Percentiles rank a stretch among this genome's conserved stretches.
Evolutionary conservation across 2,329 filamentous ascomycete genomes (phyloP).

Genomic region (Cladorrhinum sp.): DNA sequence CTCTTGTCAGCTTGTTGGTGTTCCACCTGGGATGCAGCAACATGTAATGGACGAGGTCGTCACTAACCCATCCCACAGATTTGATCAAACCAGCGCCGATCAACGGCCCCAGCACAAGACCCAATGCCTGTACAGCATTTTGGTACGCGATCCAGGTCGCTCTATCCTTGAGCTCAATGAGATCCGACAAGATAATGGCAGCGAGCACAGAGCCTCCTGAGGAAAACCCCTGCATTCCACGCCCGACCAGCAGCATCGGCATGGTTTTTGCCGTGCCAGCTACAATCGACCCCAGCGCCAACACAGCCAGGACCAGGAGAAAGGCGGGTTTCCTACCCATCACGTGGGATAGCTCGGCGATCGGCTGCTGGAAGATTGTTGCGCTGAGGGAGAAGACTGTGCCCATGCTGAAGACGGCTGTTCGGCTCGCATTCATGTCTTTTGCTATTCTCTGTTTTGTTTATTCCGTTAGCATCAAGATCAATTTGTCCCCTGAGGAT

Average conservation of each 20-base stretch:
- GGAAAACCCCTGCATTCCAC: conserved; percentile 19
- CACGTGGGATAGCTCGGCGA: conserved; percentile 26
- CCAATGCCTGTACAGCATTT: conserved; percentile 17
- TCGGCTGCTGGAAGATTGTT: conserved; percentile 27
- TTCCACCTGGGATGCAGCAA: not conserved
- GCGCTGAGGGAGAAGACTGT: conserved; percentile 25
- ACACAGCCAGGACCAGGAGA: conserved; percentile 17
- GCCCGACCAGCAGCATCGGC: conserved; percentile 13
- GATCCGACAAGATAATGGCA: conserved; percentile 19
- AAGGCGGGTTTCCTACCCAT: conserved; percentile 25
- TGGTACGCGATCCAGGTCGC: conserved; percentile 21
- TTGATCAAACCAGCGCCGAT: conserved; percentile 13
- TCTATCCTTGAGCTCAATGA: conserved; percentile 18
- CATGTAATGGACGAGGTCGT: not conserved
- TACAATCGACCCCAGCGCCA: conserved; percentile 18
- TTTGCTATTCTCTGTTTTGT: conserved; percentile 21
- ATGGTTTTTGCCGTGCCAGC: conserved; percentile 17
- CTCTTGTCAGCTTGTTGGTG: not conserved
- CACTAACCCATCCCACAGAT: conserved; percentile 15
- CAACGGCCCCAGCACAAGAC: conserved; percentile 18
- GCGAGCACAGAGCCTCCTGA: conserved; percentile 18
- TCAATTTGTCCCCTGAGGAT: not conserved
- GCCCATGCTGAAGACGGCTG: conserved; percentile 24
- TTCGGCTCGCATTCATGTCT: conserved; percentile 19
- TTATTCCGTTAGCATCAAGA: not conserved